Evolutionary conservation across 139 green algal species (phyloP), one percentile per base, ranked within the genome.

Genomic region (Trebouxia sp.): DNA sequence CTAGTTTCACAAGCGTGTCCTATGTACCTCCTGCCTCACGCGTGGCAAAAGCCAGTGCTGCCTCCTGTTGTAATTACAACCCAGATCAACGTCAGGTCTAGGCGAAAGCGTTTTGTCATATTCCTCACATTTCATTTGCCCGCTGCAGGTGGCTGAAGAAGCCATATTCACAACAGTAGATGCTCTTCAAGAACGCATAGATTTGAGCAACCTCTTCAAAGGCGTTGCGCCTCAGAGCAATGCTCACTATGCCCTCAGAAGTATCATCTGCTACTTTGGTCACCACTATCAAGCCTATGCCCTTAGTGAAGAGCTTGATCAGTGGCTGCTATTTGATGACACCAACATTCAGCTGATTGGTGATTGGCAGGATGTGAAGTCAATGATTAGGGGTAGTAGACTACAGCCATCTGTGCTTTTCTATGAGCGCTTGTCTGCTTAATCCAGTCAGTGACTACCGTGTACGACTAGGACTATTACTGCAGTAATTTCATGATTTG

Each of bases 321-420:
- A 85, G 79, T 97, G 93, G 93, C 87, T 97, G 83, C 80, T 92
- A 78, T 93, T 96, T 75, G 91, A 97, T 77, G 93, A 97, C 74
- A 83, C 85, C 0, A 85, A 82, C 76, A 90, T 95, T 50, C 69
- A 77, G 41, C 65, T 89, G 50, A 82, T 94, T 32, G 92, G 92
- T 32, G 76, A 76, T 35, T 95, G 92, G 92, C 43, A 56, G 9
- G 85, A 92, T 45, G 92, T 94, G 39, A 80, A 79, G 28, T 30
- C 48, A 1, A 66, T 66, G 37, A 90, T 93, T 85, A 35, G 79
- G 17, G 42, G 45, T 6, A 72, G 81, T 56, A 83, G 89, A 62
- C 82, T 93, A 76, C 92, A 95, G 89, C 92, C 92, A 4, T 92
- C 85, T 65, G 84, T 94, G 75, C 84, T 94, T 20, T 89, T 94